Base-by-base conservation (phyloP, 306 rosid genomes). In the Fagus sylvatica region DNA sequence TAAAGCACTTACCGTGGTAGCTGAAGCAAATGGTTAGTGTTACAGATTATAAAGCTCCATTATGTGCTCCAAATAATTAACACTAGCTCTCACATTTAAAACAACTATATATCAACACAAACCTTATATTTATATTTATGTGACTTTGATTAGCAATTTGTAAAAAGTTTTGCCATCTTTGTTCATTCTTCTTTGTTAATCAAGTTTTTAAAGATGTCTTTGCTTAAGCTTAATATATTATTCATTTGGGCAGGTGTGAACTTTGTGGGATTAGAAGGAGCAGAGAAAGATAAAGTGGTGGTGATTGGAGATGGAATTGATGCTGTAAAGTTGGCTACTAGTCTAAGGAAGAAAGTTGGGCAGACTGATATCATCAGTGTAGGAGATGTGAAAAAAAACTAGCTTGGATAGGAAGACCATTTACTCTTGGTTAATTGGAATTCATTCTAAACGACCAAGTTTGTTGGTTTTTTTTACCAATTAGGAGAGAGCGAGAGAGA, bases 261-360 rank as follows among this genome's bases (percentile, higher is more conserved):
- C 39, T 60, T 0, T 60, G 37, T 60, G 67, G 40, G 40, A 2
- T 32, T 60, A n/a, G n/a, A n/a, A 32, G 67, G 40, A 32, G n/a
- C 67, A 16, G 17, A 60, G 2, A 4, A 66, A 11, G 49, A 41
- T 43, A 41, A n/a, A 19, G 72, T 69, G 73, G 73, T 3, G 32
- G 54, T 69, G 73, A 69, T 42, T 42, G 73, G 73, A 17, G 48
- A 69, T 19, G 73, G 73, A 19, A 54, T 69, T 42, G 73, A 69
- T 42, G 39, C 73, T 10, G 36, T 42, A 2, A 42, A 16, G 36
- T 4, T 69, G 15, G 34, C 7, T 8, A 69, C 16, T 19, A 22
- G 3, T 19, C 16, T 69, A 37, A 69, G 37, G 39, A 69, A 42
- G 73, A 69, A 69, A 37, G 16, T 69, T 22, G 54, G 55, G 16